Evolutionary conservation across 306 rosid species (phyloP), one percentile per base, ranked within the genome.

Genomic region (Prunus salicina): DNA sequence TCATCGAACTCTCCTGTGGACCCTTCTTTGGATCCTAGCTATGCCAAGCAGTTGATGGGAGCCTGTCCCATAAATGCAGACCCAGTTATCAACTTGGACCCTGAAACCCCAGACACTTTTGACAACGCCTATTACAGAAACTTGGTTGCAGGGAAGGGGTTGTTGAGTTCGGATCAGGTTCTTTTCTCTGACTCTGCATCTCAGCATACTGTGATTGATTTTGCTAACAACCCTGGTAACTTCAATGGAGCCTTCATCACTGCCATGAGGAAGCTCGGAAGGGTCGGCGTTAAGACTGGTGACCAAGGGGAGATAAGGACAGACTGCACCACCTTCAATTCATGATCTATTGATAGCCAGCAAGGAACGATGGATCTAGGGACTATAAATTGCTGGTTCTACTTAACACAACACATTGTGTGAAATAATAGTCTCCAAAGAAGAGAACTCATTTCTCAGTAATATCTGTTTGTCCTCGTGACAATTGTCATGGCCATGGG

Each of bases 231-330:
- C 51, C 66, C 79, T 0, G 75, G 61, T 1, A 79, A 77, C 0
- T 91, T 94, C 51, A 89, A 78, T 7, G 79, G 30, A 0, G 95
- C 96, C 1, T 94, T 93, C 76, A 78, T 45, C 16, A 4, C 71
- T 0, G 96, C 98, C 34, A 94, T 91, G 70, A 90, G 69, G 81
- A 89, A 87, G 85, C 97, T 94, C 3, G 96, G 95, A 4, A 89
- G 96, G 73, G 94, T 91, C 0, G 95, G 96, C 0, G 84, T 94
- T 2, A 94, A 94, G 87, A 86, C 88, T 12, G 93, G 97, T 13
- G 71, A 24, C 0, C n/a, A 45, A 0, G 98, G 97, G 1, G 80
- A 90, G 83, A 78, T 91, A 47, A 85, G 94, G 71, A 85, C 2
- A 50, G 93, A 91, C 69, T 91, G 94, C 79, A 8, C 89, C 0